Percentiles rank a stretch among this genome's conserved stretches.
Evolutionary conservation across 2,329 filamentous ascomycete genomes (phyloP).

Genomic region (Verticillium albo-atrum): DNA sequence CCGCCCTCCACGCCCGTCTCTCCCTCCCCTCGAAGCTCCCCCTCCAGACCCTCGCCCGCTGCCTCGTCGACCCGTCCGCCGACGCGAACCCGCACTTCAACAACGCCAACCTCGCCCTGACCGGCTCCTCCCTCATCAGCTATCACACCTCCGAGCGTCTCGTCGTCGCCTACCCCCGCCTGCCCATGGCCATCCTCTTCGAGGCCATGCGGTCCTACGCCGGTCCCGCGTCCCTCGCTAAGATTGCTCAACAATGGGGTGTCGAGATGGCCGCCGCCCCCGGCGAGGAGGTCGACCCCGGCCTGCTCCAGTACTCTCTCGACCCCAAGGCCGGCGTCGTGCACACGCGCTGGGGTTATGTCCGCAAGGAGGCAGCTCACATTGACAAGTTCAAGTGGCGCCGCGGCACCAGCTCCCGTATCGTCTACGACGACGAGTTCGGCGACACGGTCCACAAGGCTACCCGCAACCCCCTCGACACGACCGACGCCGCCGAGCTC

Average conservation of each 20-base stretch:
- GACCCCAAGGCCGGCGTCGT: slow-evolving; percentile 37
- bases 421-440: slow-evolving; percentile 81
- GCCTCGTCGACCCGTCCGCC: slow-evolving; percentile 81
- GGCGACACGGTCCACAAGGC: slow-evolving; percentile 52
- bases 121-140: slow-evolving; percentile 78
- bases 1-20: slow-evolving; percentile 86
- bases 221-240: slow-evolving; percentile 68
- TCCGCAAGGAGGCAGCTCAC: slow-evolving; percentile 44
- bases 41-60: slow-evolving; percentile 77
- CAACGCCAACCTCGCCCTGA: slow-evolving; percentile 75
- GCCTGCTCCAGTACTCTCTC: slow-evolving; percentile 74
- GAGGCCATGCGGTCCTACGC: slow-evolving; percentile 81
- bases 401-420: slow-evolving; percentile 68
- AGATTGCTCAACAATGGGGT: slow-evolving; percentile 82
- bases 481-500: slow-evolving; percentile 2
- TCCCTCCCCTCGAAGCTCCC: slow-evolving; percentile 78
- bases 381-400: slow-evolving; percentile 50
- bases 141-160: slow-evolving; percentile 89
- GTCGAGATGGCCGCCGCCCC: slow-evolving; percentile 83
- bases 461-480: slow-evolving; percentile 14
- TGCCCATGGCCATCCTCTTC: slow-evolving; percentile 85
- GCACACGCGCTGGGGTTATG: slow-evolving; percentile 45
- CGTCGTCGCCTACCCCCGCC: slow-evolving; percentile 81
- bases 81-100: slow-evolving; percentile 79
- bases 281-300: slow-evolving; percentile 87